A percentile compares a stretch with the other conserved stretches of the same genome.
Conservation (phyloP, 805 yeast genomes). For the Teunomyces gatunensis region DNA sequence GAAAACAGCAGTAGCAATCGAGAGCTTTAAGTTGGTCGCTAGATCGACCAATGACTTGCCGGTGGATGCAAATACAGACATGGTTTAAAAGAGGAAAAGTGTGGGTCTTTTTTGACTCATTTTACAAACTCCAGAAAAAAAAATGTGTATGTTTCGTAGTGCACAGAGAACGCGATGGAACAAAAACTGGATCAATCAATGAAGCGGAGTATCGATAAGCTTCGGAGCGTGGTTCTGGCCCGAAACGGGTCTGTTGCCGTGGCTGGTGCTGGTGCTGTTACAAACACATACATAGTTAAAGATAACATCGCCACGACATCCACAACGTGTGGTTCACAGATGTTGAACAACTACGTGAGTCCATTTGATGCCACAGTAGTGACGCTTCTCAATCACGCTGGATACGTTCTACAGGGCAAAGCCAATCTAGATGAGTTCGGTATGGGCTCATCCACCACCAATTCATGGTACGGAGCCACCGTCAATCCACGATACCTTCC, state of each 20-base stretch:
- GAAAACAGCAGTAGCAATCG: slow-evolving; percentile 20
- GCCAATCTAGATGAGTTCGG: slow-evolving; percentile 96
- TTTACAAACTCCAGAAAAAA: no score
- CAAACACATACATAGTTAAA: slow-evolving; percentile 41
- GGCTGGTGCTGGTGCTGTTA: not conserved
- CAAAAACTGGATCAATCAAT: not conserved
- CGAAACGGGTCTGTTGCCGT: not conserved
- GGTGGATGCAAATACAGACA: slow-evolving; percentile 9
- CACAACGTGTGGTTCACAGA: slow-evolving; percentile 78
- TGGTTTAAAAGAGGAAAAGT: not conserved
- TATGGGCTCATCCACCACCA: slow-evolving; percentile 79
- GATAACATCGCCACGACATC: slow-evolving; percentile 76
- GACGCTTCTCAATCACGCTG: slow-evolving; percentile 47
- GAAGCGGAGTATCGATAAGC: not conserved
- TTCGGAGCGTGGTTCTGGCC: slow-evolving; percentile 1
- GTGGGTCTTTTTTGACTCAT: slow-evolving; percentile 4
- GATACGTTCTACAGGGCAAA: slow-evolving; percentile 66
- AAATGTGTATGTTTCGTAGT: not conserved
- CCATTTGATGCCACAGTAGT: slow-evolving; percentile 84
- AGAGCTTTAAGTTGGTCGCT: slow-evolving; percentile 23
- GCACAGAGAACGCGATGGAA: not conserved
- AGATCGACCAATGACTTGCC: slow-evolving; percentile 15
- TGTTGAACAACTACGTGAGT: slow-evolving; percentile 57
- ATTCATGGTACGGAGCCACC: slow-evolving; percentile 57
- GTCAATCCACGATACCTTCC: slow-evolving; percentile 45